Conservation (phyloP, 495 filamentous ascomycete species). For the Neurospora sp. region DNA sequence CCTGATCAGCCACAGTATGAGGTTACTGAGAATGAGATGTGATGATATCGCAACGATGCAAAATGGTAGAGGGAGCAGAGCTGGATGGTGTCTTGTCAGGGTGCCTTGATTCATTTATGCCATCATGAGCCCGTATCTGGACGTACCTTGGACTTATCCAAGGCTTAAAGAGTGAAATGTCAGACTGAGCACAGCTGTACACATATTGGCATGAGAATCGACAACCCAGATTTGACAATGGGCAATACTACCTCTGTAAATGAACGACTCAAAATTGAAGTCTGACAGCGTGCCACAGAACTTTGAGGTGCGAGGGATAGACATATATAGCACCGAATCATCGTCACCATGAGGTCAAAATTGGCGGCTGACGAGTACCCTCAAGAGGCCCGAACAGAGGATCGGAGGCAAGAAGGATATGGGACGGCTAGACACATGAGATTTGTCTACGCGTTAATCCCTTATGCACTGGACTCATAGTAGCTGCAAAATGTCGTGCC, state of each 20-base stretch:
- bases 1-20: too few species aligned
- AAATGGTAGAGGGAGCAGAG: background rate
- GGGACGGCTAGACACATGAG: background rate
- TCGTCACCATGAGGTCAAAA: background rate
- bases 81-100: background rate
- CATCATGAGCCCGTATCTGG: background rate
- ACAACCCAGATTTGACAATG: background rate
- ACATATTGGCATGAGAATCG: background rate
- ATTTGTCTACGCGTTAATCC: background rate
- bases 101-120: background rate
- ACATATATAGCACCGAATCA: background rate
- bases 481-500: too few species aligned
- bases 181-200: background rate
- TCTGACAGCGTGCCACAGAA: background rate
- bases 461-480: too few species aligned
- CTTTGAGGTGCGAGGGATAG: background rate
- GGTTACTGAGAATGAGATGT: constrained; percentile 3
- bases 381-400: background rate
- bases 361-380: too few species aligned
- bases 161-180: background rate
- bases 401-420: background rate
- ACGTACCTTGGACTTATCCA: background rate
- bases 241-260: constrained; percentile 34
- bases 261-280: constrained; percentile 33
- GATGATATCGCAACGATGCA: background rate